Percentiles rank a stretch among this genome's conserved stretches.
Conservation (phyloP, 225 moss, liverwort and hornwort species). For the Lunularia cruciata region DNA sequence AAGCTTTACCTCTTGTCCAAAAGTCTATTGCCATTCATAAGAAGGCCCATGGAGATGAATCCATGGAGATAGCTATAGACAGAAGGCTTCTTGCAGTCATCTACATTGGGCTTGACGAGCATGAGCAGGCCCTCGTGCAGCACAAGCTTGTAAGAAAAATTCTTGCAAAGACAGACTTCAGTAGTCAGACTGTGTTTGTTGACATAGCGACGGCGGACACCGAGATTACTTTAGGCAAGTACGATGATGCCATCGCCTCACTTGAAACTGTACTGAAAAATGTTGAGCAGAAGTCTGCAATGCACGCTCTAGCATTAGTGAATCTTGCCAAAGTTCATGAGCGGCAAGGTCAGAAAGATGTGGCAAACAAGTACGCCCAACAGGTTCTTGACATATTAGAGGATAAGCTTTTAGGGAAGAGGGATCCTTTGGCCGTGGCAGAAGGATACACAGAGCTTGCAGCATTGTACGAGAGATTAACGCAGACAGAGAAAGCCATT, state of each 20-base stretch:
- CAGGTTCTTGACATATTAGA: conserved; percentile 61
- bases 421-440: conserved; percentile 66
- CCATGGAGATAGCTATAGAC: conserved; percentile 87
- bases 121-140: conserved; percentile 75
- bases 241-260: conserved; percentile 77
- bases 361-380: conserved; percentile 50
- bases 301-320: conserved; percentile 69
- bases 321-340: conserved; percentile 84
- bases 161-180: conserved; percentile 51
- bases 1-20: conserved; percentile 60
- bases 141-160: conserved; percentile 69
- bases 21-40: conserved; percentile 70
- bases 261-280: conserved; percentile 63
- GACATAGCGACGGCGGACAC: conserved; percentile 92
- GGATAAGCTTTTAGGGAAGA: conserved; percentile 43
- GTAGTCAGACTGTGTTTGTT: conserved; percentile 73
- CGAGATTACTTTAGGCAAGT: conserved; percentile 78
- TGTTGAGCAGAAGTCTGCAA: conserved; percentile 62
- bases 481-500: conserved; percentile 65
- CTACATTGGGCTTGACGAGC: conserved; percentile 78
- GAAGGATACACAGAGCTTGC: conserved; percentile 91
- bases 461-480: conserved; percentile 72
- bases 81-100: conserved; percentile 80
- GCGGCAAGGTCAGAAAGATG: conserved; percentile 54
- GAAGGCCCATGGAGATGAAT: conserved; percentile 54